Base-by-base conservation (phyloP, 495 filamentous ascomycete genomes). In the Gamarada debralockiae region DNA sequence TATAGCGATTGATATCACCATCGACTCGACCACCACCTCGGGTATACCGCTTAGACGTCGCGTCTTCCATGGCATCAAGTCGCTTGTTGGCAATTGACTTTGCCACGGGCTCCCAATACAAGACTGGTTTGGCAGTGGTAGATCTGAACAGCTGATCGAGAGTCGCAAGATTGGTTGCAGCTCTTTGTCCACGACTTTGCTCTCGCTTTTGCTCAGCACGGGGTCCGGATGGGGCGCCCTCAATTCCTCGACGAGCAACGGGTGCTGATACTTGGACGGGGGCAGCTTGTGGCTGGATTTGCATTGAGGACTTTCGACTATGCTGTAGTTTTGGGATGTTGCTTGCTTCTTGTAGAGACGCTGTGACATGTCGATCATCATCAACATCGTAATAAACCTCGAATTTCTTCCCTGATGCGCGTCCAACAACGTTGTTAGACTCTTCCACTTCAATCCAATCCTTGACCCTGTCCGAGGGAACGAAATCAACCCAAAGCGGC, bases 401-500 rank as follows among this genome's bases (percentile, higher is more conserved):
- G 80, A 85, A 92, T 55, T 69, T 79, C 53, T 56, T 70, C 7
- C 22, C 15, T 52, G 44, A 56, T 48, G 22, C 81, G 73, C 4
- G 71, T 70, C 41, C 73, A 70, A 4, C 80, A 67, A 27, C 74
- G 63, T 2, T 77, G 64, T 31, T 73, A 12, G 72, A 63, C 65
- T 84, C 69, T 65, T 96, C 90, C 8, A 65, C 75, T 9, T 77
- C 71, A 46, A 95, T 80, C 92, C 92, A 98, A 38, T 85, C 78
- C 20, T 70, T 60, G 12, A 95, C 70, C 52, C 79, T 78, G 21
- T 89, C 80, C 49, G 87, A 80, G 0, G 93, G 93, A 5, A 97
- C 78, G 64, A 95, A 98, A 58, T 98, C 93, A 3, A 86, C 89
- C 79, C 86, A 96, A 3, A 98, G 78, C 2, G 78, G 78, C 65